Evolutionary conservation across 2,329 filamentous ascomycete genomes (phyloP), one percentile per base, ranked within the genome.

Genomic region (Claviceps sp.): DNA sequence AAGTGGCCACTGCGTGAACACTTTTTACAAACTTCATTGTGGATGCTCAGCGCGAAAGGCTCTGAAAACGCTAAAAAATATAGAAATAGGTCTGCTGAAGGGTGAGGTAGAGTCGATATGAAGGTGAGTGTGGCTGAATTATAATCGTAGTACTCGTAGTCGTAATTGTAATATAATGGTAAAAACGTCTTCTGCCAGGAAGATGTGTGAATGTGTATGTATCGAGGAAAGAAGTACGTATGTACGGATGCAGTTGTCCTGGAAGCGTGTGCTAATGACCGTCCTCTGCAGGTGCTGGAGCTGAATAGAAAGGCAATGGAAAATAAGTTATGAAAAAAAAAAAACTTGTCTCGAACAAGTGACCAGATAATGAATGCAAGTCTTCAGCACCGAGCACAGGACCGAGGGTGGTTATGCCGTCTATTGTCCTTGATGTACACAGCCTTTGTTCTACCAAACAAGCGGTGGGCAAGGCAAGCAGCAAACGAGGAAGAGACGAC

Each of bases 21-120:
- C 57, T 57, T 51, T 55, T 59, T 20, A 53, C 29, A 45, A 64
- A 59, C 51, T 57, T 60, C 61, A 65, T 42, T 34, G 46, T 22
- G 20, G 13, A 22, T 2, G 23, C 36, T 5, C n/a, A 45, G 14
- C 2, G 14, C 22, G 8, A 17, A 22, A 7, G 11, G 37, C n/a
- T 11, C 23, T 17, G 23, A 11, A n/a, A 3, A 44, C 3, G 9
- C 9, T 34, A 34, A 34, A 34, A 34, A 11, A 34, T 11, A 3
- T 34, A 34, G 9, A 9, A 34, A 34, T 11, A 34, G 8, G 29
- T 34, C 29, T 34, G 29, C 9, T 34, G 9, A 4, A 34, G 29
- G 29, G 11, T 9, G 9, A 34, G 11, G 29, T 34, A 34, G 29
- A 34, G 29, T 34, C 29, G 29, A 34, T 34, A 34, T 34, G 29